phyloP scores from a whole-genome alignment of 2,329 filamentous ascomycete species.

The Penicillium crustosum region DNA sequence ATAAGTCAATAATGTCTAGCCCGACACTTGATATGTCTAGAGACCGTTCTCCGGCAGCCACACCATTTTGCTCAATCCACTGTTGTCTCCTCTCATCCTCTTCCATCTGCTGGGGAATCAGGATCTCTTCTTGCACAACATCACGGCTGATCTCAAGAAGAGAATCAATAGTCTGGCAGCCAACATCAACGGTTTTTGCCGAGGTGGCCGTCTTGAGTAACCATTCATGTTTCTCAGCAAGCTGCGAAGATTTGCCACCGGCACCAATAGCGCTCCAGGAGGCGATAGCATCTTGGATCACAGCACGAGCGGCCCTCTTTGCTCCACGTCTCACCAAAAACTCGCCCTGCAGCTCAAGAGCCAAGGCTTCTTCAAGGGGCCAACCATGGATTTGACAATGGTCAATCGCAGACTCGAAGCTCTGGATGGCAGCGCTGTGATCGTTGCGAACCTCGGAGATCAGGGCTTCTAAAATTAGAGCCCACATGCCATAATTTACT shows the following conservation, averaged over 20 bases:
- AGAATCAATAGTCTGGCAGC: slow-evolving; percentile 58
- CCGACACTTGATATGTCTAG: slow-evolving; percentile 46
- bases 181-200: slow-evolving; percentile 53
- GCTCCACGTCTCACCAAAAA: slow-evolving; percentile 59
- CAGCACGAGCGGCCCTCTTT: slow-evolving; percentile 57
- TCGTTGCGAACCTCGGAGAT: slow-evolving; percentile 52
- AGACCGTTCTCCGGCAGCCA: slow-evolving; percentile 39
- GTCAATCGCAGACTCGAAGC: slow-evolving; percentile 59
- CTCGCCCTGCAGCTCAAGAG: slow-evolving; percentile 60
- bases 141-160: slow-evolving; percentile 43
- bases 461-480: slow-evolving; percentile 56
- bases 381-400: slow-evolving; percentile 60
- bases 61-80: slow-evolving; percentile 45
- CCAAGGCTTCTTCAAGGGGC: slow-evolving; percentile 59
- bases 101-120: slow-evolving; percentile 34
- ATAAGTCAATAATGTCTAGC: slow-evolving; percentile 62
- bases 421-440: slow-evolving; percentile 46
- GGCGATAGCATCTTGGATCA: slow-evolving; percentile 59
- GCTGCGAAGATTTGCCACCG: slow-evolving; percentile 58
- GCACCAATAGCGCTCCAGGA: slow-evolving; percentile 61
- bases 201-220: slow-evolving; percentile 57
- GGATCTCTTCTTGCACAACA: slow-evolving; percentile 32
- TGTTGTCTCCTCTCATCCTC: slow-evolving; percentile 43
- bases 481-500: slow-evolving; percentile 61
- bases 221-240: slow-evolving; percentile 60